Evolutionary conservation across 2,329 filamentous ascomycete species (phyloP).

Genomic region (Claviceps humidiphila): DNA sequence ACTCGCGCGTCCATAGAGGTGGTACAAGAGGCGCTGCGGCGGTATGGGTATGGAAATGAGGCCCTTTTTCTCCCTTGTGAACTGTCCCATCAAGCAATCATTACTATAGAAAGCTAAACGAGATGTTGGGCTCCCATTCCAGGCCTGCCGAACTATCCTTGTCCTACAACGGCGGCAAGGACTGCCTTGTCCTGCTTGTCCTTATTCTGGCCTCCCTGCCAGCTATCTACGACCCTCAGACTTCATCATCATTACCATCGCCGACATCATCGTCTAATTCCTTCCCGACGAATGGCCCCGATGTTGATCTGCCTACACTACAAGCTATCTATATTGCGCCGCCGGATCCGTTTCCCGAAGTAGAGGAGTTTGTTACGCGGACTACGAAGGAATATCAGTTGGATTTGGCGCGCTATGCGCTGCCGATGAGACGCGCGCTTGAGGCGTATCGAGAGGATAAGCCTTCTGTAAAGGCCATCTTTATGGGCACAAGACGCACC

Average conservation of each 20-base stretch:
- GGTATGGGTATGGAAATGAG: slow-evolving; percentile 53
- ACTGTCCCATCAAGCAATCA: background rate
- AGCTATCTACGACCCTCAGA: slow-evolving; percentile 13
- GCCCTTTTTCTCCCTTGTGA: background rate
- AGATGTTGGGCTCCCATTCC: background rate
- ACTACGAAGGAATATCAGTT: slow-evolving; percentile 61
- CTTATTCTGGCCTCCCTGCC: slow-evolving; percentile 61
- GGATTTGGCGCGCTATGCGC: slow-evolving; percentile 57
- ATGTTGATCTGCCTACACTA: slow-evolving; percentile 15
- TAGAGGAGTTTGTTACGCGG: slow-evolving; percentile 67
- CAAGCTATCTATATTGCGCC: slow-evolving; percentile 86
- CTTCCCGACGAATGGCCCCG: slow-evolving; percentile 2
- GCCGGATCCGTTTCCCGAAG: slow-evolving; percentile 68
- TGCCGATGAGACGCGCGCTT: slow-evolving; percentile 73
- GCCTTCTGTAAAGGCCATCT: slow-evolving; percentile 47
- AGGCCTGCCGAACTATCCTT: slow-evolving; percentile 71
- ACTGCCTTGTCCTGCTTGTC: slow-evolving; percentile 85
- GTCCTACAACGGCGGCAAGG: slow-evolving; percentile 96
- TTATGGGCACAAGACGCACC: slow-evolving; percentile 61
- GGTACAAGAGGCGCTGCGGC: slow-evolving; percentile 59
- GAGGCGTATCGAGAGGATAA: slow-evolving; percentile 58
- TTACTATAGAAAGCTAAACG: no score
- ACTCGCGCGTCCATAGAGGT: slow-evolving; percentile 59
- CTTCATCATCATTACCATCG: slow-evolving; percentile 8
- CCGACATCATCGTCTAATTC: background rate